Conservation (phyloP, 2,329 filamentous ascomycete genomes). For the Calonectria pteridis region DNA sequence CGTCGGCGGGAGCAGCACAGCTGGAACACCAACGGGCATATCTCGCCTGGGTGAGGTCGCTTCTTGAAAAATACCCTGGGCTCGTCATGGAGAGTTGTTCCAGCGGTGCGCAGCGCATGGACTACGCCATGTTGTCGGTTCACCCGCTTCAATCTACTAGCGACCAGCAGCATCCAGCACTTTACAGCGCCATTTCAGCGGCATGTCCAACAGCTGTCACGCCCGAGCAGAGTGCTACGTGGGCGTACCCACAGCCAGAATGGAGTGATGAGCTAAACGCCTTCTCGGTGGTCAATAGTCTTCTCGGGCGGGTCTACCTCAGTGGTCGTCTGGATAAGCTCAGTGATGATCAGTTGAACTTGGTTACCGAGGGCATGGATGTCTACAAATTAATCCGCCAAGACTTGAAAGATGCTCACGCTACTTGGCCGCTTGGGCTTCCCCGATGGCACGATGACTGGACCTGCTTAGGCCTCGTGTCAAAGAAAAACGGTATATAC, state of each 20-base stretch:
- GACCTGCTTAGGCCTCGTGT: conserved; percentile 44
- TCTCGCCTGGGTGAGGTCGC: conserved; percentile 45
- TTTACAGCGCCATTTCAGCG: conserved; percentile 49
- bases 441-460: conserved; percentile 49
- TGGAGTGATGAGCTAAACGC: conserved; percentile 52
- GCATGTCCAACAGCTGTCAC: conserved; percentile 49
- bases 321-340: conserved; percentile 47
- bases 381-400: conserved; percentile 45
- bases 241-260: conserved; percentile 51
- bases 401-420: conserved; percentile 34
- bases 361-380: conserved; percentile 47
- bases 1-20: conserved; percentile 41
- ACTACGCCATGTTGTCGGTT: conserved; percentile 50
- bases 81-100: conserved; percentile 54
- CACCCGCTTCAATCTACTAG: conserved; percentile 51
- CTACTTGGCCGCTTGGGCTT: conserved; percentile 51
- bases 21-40: conserved; percentile 50
- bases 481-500: conserved; percentile 14
- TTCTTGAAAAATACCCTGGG: conserved; percentile 43
- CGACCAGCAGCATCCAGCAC: conserved; percentile 50
- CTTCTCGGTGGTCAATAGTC: conserved; percentile 49
- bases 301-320: conserved; percentile 49
- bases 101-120: conserved; percentile 51
- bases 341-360: conserved; percentile 34
- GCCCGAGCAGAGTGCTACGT: conserved; percentile 51